These are phyloP conservation scores for Podaxis rugospora DNA, from an alignment of 768 basidiomycete species.

Conservation along the genomic window DNA sequence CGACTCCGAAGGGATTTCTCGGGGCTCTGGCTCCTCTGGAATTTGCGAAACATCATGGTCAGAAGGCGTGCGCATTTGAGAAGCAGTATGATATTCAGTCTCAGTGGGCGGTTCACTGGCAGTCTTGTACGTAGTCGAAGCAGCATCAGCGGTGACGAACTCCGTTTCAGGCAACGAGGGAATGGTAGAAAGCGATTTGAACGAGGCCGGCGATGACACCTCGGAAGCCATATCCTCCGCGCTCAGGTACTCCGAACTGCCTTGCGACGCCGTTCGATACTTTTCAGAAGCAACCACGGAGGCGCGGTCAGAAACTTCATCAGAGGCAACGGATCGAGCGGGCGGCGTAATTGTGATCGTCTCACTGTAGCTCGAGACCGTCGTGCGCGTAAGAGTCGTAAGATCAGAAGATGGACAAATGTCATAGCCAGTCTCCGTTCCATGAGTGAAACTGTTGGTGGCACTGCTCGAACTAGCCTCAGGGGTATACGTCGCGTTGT, in stretches of 20 bases:
- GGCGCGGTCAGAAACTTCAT: slow-evolving; percentile 21
- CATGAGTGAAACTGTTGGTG: slow-evolving; percentile 26
- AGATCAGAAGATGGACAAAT: slow-evolving; percentile 50
- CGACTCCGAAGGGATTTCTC: neutral
- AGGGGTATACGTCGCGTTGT: slow-evolving; percentile 1
- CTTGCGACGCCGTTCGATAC: slow-evolving; percentile 42
- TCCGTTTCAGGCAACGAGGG: slow-evolving; percentile 23
- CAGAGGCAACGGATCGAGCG: slow-evolving; percentile 22
- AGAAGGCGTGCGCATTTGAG: slow-evolving; percentile 13
- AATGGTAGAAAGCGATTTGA: slow-evolving; percentile 28
- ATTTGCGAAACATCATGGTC: neutral
- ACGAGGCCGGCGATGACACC: slow-evolving; percentile 24
- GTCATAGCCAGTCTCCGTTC: slow-evolving; percentile 50
- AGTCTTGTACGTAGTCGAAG: slow-evolving; percentile 29
- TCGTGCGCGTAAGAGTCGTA: slow-evolving; percentile 29
- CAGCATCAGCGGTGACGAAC: slow-evolving; percentile 42
- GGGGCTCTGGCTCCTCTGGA: slow-evolving; percentile 15
- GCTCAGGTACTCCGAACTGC: slow-evolving; percentile 47
- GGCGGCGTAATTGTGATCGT: slow-evolving; percentile 31
- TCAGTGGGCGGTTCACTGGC: slow-evolving; percentile 25
- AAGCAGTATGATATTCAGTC: slow-evolving; percentile 49
- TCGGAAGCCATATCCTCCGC: slow-evolving; percentile 30
- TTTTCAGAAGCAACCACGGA: slow-evolving; percentile 32
- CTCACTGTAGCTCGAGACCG: slow-evolving; percentile 20
- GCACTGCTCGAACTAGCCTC: slow-evolving; percentile 15